Percentiles rank a stretch among this genome's conserved stretches.
These are phyloP conservation scores for Wickerhamomyces mucosus DNA, from an alignment of 805 yeast species.

Conservation along the genomic window DNA sequence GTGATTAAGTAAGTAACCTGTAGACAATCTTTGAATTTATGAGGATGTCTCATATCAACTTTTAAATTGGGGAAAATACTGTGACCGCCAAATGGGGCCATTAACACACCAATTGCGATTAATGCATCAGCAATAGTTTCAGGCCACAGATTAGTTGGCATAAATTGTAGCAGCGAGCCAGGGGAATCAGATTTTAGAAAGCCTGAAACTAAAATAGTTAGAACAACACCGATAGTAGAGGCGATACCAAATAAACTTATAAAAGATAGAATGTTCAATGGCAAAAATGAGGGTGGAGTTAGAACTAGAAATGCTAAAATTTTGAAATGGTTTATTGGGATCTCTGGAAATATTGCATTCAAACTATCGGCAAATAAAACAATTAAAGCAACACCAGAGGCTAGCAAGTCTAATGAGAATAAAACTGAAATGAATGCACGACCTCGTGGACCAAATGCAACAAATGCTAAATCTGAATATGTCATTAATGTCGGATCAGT, in stretches of 20 bases:
- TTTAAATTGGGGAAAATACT: constrained; percentile 70
- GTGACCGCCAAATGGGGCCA: constrained; percentile 84
- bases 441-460: constrained; percentile 75
- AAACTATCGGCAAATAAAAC: constrained; percentile 83
- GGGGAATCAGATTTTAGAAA: constrained; percentile 50
- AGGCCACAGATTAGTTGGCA: constrained; percentile 66
- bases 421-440: constrained; percentile 63
- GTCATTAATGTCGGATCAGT: constrained; percentile 76
- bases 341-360: constrained; percentile 50
- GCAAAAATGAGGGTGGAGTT: constrained; percentile 76
- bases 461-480: constrained; percentile 81
- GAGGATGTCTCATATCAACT: constrained; percentile 63
- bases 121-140: constrained; percentile 37
- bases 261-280: constrained; percentile 63
- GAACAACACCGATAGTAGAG: constrained; percentile 57
- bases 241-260: constrained; percentile 63
- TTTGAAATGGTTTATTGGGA: constrained; percentile 51
- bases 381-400: constrained; percentile 73
- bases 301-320: constrained; percentile 56
- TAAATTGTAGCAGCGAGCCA: constrained; percentile 60
- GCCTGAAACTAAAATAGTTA: constrained; percentile 54
- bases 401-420: constrained; percentile 70
- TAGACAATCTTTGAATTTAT: constrained; percentile 43
- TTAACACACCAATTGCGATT: constrained; percentile 53
- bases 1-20: constrained; percentile 52